Evolutionary conservation across 2,329 filamentous ascomycete species (phyloP), one percentile per base, ranked within the genome.

Genomic region (Paracoccidioides lutzii): DNA sequence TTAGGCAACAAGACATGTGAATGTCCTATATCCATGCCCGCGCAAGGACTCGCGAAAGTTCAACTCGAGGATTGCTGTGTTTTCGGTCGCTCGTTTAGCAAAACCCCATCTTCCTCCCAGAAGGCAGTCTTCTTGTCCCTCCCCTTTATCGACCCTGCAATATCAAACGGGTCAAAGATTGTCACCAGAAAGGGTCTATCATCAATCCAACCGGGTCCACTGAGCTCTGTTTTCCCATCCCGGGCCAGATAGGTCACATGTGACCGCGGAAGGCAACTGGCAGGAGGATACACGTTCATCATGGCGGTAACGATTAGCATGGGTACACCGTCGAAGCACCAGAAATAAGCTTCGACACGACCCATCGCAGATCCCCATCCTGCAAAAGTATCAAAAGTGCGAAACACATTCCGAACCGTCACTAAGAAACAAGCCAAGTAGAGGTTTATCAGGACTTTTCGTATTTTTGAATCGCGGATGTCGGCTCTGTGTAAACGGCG

Each of bases 211-310:
- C 76, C 77, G 0, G 76, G 76, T 0, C 77, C 77, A 46, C 70
- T 66, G 5, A 76, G 62, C 62, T 81, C 79, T 0, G 76, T 80
- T 38, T 75, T 69, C 0, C 78, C 78, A 62, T 81, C 78, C 10
- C 66, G 60, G 4, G 74, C 71, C 1, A 81, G 66, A 58, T 78
- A 81, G 4, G 77, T 67, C 41, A 75, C 76, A 60, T 76, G 75
- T 2, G 73, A 75, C 5, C 65, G 65, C 0, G 79, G 79, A 5
- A 81, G 65, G 33, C 70, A 74, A 38, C 68, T 72, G 41, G 76
- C 77, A 0, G 78, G 78, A 55, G 79, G 77, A 49, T 72, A 78
- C 22, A 76, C 55, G 57, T 79, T 79, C n/a, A 80, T 66, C 53
- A 81, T 59, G 4, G 71, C 69, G 10, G 74, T 76, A 58, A 79